Conservation (phyloP, 345 rosid genomes). For the Brassica napus region DNA sequence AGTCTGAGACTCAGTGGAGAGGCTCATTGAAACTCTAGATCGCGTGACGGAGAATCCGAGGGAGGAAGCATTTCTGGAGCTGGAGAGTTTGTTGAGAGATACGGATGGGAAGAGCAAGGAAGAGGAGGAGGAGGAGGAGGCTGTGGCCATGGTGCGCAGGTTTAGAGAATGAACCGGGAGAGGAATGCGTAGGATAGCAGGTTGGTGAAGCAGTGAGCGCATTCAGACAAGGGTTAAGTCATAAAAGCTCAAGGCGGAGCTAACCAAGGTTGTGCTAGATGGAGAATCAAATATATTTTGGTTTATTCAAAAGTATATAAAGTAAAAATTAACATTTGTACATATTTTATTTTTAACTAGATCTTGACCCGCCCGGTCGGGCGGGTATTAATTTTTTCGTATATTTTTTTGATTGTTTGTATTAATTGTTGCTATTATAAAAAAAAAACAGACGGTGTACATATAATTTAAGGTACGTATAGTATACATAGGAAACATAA, state of each 20-base stretch:
- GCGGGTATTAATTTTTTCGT: no score
- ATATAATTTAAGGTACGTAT: no score
- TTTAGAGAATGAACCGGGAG: conserved; percentile 21
- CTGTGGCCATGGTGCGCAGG: conserved; percentile 43
- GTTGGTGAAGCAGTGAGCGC: conserved; percentile 42
- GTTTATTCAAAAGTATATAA: background rate
- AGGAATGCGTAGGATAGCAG: conserved; percentile 34
- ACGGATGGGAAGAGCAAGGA: conserved; percentile 50
- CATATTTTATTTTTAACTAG: background rate
- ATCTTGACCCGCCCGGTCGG: no score
- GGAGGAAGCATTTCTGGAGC: conserved; percentile 33
- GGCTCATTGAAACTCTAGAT: conserved; percentile 70
- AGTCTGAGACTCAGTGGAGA: conserved; percentile 61
- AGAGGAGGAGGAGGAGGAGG: conserved; percentile 24
- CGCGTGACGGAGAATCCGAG: conserved; percentile 43
- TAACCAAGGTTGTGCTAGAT: conserved; percentile 48
- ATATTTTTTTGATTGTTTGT: no score
- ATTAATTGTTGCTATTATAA: no score
- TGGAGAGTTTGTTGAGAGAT: conserved; percentile 38
- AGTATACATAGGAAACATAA: no score
- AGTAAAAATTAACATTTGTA: background rate
- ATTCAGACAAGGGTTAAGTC: conserved; percentile 23
- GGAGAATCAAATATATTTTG: background rate
- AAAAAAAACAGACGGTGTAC: no score
- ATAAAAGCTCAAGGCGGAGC: conserved; percentile 22